phyloP scores from a whole-genome alignment of 2,329 filamentous ascomycete species.

The Penicillium glabrum region DNA sequence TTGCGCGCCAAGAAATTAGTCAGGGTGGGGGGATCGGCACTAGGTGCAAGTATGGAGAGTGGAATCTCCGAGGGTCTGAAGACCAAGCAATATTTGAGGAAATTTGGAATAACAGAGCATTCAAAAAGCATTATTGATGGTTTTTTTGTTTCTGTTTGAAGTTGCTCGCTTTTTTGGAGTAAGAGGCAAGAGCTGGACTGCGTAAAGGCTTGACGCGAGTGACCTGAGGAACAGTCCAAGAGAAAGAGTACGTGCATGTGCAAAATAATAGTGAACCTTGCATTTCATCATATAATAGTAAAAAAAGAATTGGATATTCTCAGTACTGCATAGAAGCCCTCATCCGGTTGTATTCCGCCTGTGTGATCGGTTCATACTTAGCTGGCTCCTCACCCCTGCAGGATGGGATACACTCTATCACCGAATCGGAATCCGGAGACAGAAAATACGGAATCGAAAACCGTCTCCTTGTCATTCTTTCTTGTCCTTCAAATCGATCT shows the following conservation, averaged over 20 bases:
- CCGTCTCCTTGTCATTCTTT: conserved; percentile 50
- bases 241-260: background rate
- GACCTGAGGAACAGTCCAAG: background rate
- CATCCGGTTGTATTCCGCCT: conserved; percentile 35
- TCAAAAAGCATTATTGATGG: background rate
- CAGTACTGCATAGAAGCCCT: conserved; percentile 19
- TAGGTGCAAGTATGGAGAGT: background rate
- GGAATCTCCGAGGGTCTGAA: background rate
- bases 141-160: background rate
- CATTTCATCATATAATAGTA: too few relatives aligned
- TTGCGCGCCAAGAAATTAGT: conserved; percentile 27
- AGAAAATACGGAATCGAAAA: conserved; percentile 65
- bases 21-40: conserved; percentile 8
- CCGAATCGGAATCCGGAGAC: conserved; percentile 48
- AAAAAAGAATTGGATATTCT: background rate
- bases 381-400: conserved; percentile 47
- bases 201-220: background rate
- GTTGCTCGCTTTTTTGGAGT: background rate
- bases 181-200: background rate
- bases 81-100: background rate
- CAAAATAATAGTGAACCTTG: background rate
- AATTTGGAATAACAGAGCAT: background rate
- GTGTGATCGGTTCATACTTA: conserved; percentile 54
- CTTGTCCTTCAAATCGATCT: conserved; percentile 38
- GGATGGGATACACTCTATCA: conserved; percentile 55